Conservation (phyloP, 441 rosid species). For the Melastoma candidum region DNA sequence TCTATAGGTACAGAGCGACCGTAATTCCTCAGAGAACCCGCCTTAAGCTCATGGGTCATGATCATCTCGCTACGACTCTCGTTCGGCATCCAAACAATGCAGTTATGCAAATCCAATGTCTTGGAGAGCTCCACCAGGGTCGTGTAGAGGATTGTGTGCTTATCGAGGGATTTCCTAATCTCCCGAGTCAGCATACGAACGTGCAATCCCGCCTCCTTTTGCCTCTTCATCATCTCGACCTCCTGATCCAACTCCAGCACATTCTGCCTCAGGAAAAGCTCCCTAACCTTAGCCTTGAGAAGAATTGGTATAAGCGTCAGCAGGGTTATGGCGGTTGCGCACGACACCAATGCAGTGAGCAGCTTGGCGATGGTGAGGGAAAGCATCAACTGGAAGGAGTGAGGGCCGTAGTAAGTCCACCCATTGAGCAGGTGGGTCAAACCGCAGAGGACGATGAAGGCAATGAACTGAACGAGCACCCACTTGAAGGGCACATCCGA, state of each 20-base stretch:
- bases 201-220: slow-evolving; percentile 62
- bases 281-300: slow-evolving; percentile 62
- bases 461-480: slow-evolving; percentile 59
- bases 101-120: slow-evolving; percentile 58
- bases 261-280: slow-evolving; percentile 63
- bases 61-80: slow-evolving; percentile 44
- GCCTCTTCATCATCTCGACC: slow-evolving; percentile 64
- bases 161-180: slow-evolving; percentile 63
- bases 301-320: slow-evolving; percentile 57
- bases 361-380: slow-evolving; percentile 54
- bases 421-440: slow-evolving; percentile 60
- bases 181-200: slow-evolving; percentile 62
- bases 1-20: slow-evolving; percentile 23
- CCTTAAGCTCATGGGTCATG: slow-evolving; percentile 47
- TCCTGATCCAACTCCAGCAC: slow-evolving; percentile 63
- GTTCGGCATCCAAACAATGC: slow-evolving; percentile 73
- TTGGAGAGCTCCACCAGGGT: slow-evolving; percentile 60
- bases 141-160: slow-evolving; percentile 54
- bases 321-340: slow-evolving; percentile 62
- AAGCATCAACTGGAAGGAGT: slow-evolving; percentile 55
- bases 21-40: slow-evolving; percentile 25
- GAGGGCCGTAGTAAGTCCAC: slow-evolving; percentile 67
- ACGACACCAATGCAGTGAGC: slow-evolving; percentile 59
- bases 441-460: slow-evolving; percentile 69
- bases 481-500: slow-evolving; percentile 70